phyloP scores from a whole-genome alignment of 768 basidiomycete genomes.

The Termitomyces sp. region DNA sequence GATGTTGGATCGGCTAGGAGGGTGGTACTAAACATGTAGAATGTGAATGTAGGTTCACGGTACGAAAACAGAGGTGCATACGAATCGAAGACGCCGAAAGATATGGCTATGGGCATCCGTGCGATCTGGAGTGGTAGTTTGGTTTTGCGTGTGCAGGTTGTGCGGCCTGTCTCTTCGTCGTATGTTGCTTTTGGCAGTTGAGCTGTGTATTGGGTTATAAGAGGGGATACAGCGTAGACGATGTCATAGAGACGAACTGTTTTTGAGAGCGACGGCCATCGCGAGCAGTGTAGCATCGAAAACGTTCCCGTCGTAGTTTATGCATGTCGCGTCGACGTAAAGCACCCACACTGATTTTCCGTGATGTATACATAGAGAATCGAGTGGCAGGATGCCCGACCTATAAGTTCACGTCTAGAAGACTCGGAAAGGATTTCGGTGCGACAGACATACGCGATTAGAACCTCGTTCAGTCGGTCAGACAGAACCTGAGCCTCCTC shows the following conservation, averaged over 20 bases:
- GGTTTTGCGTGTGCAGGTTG: conserved; percentile 54
- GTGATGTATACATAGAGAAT: conserved; percentile 74
- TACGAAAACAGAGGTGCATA: conserved; percentile 32
- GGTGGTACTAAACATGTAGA: background rate
- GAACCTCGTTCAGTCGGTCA: conserved; percentile 72
- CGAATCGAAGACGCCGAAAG: conserved; percentile 85
- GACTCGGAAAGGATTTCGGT: background rate
- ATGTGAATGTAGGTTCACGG: background rate
- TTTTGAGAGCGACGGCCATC: conserved; percentile 81
- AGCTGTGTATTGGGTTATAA: conserved; percentile 39
- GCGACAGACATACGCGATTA: conserved; percentile 57
- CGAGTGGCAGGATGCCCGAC: conserved; percentile 59
- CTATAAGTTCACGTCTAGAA: conserved; percentile 33
- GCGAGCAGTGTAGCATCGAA: conserved; percentile 90
- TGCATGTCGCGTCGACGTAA: conserved; percentile 93
- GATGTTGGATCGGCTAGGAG: conserved; percentile 82
- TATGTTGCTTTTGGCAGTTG: conserved; percentile 68
- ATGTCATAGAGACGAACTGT: conserved; percentile 53
- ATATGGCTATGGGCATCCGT: conserved; percentile 46
- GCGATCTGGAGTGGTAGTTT: conserved; percentile 44
- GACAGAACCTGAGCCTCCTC: conserved; percentile 94
- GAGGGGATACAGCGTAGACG: background rate
- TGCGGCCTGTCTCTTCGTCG: conserved; percentile 61
- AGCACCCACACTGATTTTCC: conserved; percentile 87
- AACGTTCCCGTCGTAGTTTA: conserved; percentile 96